Evolutionary conservation across 495 filamentous ascomycete genomes (phyloP), one percentile per base, ranked within the genome.

Genomic region (Talaromyces thailandensis): DNA sequence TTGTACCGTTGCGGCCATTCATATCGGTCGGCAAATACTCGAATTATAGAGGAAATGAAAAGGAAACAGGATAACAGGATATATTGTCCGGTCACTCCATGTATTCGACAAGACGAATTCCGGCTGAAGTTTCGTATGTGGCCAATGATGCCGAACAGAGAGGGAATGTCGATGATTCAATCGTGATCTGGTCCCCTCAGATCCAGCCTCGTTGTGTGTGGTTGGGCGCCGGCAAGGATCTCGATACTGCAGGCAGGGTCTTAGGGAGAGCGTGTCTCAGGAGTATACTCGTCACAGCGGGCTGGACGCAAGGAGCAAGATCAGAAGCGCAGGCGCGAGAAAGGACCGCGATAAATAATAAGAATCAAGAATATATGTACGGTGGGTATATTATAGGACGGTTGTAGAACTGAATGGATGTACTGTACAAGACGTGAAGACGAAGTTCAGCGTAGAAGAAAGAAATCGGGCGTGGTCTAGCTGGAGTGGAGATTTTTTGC

Each of bases 1-100:
- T 85, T 64, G 89, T 88, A 72, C 82, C 84, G 66, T 79, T 75
- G 65, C 77, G 79, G 64, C 77, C 83, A 79, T 84, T 86, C 85
- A 88, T 86, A 59, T 62, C 55, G 55, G 29, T 57, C 14, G 29
- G 29, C 2, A 31, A 6, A 23, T 35, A 35, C 35, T 12, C 6
- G 9, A 35, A n/a, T n/a, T 35, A 23, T 11, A 9, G 23, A 57
- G 55, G 18, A 9, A 57, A 57, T 18, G 29, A 32, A 21, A 35
- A 35, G 31, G 28, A 31, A 57, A 35, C 24, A 57, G 29, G 35
- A 31, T 21, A 31, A 25, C 14, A 35, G 28, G 7, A 9, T 14
- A n/a, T 21, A 57, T 57, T 14, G 50, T 35, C 28, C 26, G 26
- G 55, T 57, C 55, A 57, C 29, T 35, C 55, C 55, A 57, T 57